Evolutionary conservation across 805 yeast species (phyloP).

Genomic region (Saccharomycopsis sp.): DNA sequence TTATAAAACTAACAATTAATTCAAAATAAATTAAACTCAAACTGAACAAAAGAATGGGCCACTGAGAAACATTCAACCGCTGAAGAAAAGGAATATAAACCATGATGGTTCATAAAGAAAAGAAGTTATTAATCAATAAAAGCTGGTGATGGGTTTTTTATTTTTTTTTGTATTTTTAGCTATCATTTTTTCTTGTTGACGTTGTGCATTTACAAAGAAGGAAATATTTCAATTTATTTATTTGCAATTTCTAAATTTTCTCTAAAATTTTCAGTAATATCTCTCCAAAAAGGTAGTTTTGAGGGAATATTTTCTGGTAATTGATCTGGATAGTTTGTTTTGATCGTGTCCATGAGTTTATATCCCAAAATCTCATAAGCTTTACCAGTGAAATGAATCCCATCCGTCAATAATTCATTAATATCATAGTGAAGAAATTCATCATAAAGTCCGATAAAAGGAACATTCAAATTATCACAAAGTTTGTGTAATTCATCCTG

Average conservation of each 20-base stretch:
- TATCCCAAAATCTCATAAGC: constrained; percentile 42
- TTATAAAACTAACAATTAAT: constrained; percentile 33
- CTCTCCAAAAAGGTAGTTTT: constrained; percentile 31
- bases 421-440: constrained; percentile 30
- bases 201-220: no score
- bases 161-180: no score
- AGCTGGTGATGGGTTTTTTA: no score
- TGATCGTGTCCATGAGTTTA: constrained; percentile 32
- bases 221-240: no score
- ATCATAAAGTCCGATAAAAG: constrained; percentile 47
- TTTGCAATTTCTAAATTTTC: background rate
- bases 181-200: no score
- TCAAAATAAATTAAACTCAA: constrained; percentile 41
- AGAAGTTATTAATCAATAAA: no score
- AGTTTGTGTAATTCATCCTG: constrained; percentile 37
- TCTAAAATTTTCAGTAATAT: constrained; percentile 1
- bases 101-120: no score
- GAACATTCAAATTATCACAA: constrained; percentile 37
- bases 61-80: constrained; percentile 37
- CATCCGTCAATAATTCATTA: constrained; percentile 35
- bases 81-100: constrained; percentile 35
- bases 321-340: constrained; percentile 36
- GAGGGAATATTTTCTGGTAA: constrained; percentile 30
- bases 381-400: constrained; percentile 48
- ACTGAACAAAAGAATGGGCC: constrained; percentile 36